Conservation (phyloP, 2,329 filamentous ascomycete species). For the Colletotrichum tofieldiae region DNA sequence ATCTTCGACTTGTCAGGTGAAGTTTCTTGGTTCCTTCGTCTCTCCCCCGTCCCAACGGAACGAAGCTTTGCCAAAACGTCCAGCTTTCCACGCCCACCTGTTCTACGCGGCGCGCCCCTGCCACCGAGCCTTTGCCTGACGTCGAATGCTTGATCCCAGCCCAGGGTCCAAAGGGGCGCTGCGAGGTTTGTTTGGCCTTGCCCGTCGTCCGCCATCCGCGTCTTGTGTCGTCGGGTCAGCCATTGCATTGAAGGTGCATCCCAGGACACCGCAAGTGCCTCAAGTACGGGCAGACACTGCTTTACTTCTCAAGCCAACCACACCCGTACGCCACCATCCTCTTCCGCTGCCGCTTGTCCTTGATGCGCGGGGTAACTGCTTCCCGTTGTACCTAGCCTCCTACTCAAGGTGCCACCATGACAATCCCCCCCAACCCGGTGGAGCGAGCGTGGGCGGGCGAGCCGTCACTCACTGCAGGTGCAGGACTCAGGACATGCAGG, state of each 20-base stretch:
- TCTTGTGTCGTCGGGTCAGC: neutral
- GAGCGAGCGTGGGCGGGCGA: constrained; percentile 26
- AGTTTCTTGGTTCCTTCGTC: constrained; percentile 27
- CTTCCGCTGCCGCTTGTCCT: constrained; percentile 13
- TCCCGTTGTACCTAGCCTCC: constrained; percentile 27
- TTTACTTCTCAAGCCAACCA: constrained; percentile 16
- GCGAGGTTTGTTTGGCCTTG: neutral
- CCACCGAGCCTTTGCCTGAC: neutral
- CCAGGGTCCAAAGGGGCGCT: constrained; percentile 11
- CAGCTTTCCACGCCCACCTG: constrained; percentile 20
- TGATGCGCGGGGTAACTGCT: constrained; percentile 35
- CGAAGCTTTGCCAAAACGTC: constrained; percentile 18
- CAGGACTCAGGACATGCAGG: constrained; percentile 20
- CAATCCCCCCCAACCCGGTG: constrained; percentile 18
- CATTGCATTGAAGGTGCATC: neutral
- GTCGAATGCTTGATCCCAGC: constrained; percentile 16
- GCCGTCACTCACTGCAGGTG: constrained; percentile 16
- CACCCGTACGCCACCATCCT: constrained; percentile 2
- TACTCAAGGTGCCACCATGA: constrained; percentile 1
- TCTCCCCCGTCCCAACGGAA: constrained; percentile 6
- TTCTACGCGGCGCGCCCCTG: constrained; percentile 8
- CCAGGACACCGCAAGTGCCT: neutral
- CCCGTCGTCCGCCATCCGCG: constrained; percentile 21
- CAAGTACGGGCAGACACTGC: constrained; percentile 2
- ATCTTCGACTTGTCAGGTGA: constrained; percentile 28